Conservation (phyloP, 768 basidiomycete species). For the Heimioporus sp. region DNA sequence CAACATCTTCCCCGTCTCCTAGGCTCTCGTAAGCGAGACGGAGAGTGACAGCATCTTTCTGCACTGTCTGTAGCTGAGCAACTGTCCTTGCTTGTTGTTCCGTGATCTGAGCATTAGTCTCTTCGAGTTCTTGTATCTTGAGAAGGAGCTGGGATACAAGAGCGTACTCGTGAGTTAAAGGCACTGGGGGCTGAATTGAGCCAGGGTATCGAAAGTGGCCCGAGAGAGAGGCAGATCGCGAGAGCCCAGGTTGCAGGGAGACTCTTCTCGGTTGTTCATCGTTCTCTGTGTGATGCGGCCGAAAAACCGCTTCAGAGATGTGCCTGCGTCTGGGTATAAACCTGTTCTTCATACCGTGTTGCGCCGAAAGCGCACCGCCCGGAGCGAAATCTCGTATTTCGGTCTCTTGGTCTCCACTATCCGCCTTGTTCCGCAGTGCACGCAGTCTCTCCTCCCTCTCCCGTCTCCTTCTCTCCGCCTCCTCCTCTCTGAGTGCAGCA, state of each 20-base stretch:
- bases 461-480: slow-evolving; percentile 26
- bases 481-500: slow-evolving; percentile 27
- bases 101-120: slow-evolving; percentile 65
- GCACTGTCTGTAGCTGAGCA: slow-evolving; percentile 62
- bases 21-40: slow-evolving; percentile 68
- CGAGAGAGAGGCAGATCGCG: slow-evolving; percentile 27
- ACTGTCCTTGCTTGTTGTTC: slow-evolving; percentile 63
- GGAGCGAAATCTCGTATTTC: slow-evolving; percentile 63
- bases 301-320: slow-evolving; percentile 25
- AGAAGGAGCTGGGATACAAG: slow-evolving; percentile 68
- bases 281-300: slow-evolving; percentile 6
- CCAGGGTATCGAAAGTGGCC: slow-evolving; percentile 14
- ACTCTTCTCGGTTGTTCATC: slow-evolving; percentile 18
- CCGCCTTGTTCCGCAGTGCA: slow-evolving; percentile 45
- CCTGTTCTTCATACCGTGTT: slow-evolving; percentile 15
- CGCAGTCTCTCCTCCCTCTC: slow-evolving; percentile 52
- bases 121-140: slow-evolving; percentile 78
- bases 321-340: slow-evolving; percentile 26
- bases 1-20: slow-evolving; percentile 46
- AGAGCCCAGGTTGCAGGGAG: slow-evolving; percentile 16
- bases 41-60: slow-evolving; percentile 70
- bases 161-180: slow-evolving; percentile 38
- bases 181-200: slow-evolving; percentile 12
- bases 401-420: slow-evolving; percentile 28
- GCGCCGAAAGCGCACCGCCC: slow-evolving; percentile 39